These are phyloP conservation scores for Fraxinus angustifolia DNA, from an alignment of 305 asterid genomes.

Conservation along the genomic window DNA sequence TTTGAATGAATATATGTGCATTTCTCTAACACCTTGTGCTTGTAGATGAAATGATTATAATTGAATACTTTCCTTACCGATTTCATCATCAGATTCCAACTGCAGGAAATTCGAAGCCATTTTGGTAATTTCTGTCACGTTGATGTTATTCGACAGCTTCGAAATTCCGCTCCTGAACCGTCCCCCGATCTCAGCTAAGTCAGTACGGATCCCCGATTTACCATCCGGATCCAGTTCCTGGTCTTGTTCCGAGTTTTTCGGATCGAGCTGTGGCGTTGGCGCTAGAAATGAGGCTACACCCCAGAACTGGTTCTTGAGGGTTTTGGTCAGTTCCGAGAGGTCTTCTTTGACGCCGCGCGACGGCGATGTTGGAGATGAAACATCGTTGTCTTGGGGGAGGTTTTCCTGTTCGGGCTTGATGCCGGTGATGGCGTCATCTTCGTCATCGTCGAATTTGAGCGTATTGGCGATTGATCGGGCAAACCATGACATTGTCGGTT, in stretches of 20 bases:
- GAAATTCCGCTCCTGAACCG: constrained; percentile 82
- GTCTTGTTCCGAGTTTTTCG: constrained; percentile 6
- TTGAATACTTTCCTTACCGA: constrained; percentile 28
- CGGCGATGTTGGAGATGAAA: constrained; percentile 46
- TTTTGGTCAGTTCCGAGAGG: constrained; percentile 76
- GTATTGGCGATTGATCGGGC: constrained; percentile 90
- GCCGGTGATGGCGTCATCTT: constrained; percentile 24
- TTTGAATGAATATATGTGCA: not conserved
- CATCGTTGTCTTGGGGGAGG: constrained; percentile 25
- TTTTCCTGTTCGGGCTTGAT: constrained; percentile 11
- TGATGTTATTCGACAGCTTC: constrained; percentile 58
- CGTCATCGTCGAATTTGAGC: constrained; percentile 59
- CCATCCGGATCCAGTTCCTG: constrained; percentile 29
- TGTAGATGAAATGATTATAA: not conserved
- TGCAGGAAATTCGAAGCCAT: constrained; percentile 79
- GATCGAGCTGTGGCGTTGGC: constrained; percentile 63
- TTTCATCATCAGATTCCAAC: constrained; percentile 70
- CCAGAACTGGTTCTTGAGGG: constrained; percentile 90
- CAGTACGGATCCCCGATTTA: constrained; percentile 39
- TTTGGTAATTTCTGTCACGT: constrained; percentile 75
- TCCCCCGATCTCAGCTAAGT: constrained; percentile 90
- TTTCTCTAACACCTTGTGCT: not conserved
- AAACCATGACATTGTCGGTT: constrained; percentile 67
- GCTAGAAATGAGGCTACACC: constrained; percentile 94
- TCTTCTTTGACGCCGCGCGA: constrained; percentile 93